phyloP scores from a whole-genome alignment of 108 stramenopile genomes.

The Hondaea fermentalgiana region DNA sequence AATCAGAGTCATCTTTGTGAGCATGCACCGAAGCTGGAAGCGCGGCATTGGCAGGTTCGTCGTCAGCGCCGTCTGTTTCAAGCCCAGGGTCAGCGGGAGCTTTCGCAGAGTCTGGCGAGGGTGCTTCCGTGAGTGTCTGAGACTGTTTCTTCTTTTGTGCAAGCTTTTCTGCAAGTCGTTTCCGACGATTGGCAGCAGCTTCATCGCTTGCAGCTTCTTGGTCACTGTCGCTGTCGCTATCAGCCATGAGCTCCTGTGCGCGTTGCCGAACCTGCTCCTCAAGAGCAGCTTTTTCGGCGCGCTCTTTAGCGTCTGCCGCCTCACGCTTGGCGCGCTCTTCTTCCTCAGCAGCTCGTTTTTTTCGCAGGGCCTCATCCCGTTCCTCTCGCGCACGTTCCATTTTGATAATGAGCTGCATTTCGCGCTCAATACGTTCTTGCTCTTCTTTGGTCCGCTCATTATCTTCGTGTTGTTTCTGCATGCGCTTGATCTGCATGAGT shows the following conservation, averaged over 20 bases:
- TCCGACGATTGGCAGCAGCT: background rate
- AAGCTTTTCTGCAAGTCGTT: background rate
- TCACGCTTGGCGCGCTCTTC: background rate
- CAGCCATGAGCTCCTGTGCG: background rate
- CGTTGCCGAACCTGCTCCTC: background rate
- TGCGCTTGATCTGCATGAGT: background rate
- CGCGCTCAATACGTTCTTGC: background rate
- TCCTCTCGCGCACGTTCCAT: background rate
- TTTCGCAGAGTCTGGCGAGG: background rate
- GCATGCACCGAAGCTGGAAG: background rate
- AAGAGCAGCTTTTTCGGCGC: background rate
- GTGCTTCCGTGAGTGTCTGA: too few relatives aligned
- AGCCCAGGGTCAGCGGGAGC: background rate
- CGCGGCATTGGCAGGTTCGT: background rate
- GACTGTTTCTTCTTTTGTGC: background rate
- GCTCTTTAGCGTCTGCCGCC: background rate
- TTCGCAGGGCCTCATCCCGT: background rate
- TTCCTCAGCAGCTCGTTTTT: background rate
- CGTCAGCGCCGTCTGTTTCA: background rate
- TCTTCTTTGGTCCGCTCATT: background rate
- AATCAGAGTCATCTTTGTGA: background rate
- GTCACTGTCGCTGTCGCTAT: background rate
- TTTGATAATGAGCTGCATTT: background rate
- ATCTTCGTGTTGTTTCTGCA: background rate
- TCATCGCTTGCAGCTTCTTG: background rate